Evolutionary conservation across 2,329 filamentous ascomycete species (phyloP).

Genomic region (Epichloe scottii): DNA sequence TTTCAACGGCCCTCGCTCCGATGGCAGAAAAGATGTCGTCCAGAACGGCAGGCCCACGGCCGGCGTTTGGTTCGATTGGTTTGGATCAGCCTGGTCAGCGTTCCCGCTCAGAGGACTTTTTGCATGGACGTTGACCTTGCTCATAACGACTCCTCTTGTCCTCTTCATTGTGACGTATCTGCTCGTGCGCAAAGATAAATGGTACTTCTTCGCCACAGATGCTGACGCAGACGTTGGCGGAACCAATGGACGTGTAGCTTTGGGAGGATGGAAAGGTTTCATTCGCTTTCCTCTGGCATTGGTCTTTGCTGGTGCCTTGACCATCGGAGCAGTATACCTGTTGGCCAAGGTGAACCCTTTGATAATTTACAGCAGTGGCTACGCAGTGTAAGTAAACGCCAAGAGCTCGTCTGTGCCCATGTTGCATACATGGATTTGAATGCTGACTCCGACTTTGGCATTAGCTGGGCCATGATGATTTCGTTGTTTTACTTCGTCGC

Average conservation of each 20-base stretch:
- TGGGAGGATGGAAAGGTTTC: conserved; percentile 71
- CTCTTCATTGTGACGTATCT: conserved; percentile 57
- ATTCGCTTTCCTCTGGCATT: conserved; percentile 74
- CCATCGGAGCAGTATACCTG: conserved; percentile 61
- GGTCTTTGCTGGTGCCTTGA: conserved; percentile 51
- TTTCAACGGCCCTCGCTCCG: conserved; percentile 49
- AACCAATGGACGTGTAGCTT: conserved; percentile 44
- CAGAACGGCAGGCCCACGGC: conserved; percentile 53
- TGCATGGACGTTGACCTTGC: conserved; percentile 70
- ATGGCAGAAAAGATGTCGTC: conserved; percentile 46
- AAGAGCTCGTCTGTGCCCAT: not conserved
- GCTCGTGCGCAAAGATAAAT: conserved; percentile 62
- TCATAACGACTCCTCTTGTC: conserved; percentile 66
- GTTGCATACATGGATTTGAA: not conserved
- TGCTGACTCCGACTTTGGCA: conserved; percentile 8
- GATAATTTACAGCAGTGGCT: conserved; percentile 82
- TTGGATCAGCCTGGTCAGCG: conserved; percentile 66
- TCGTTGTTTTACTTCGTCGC: conserved; percentile 68
- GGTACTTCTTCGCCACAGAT: conserved; percentile 69
- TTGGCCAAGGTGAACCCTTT: conserved; percentile 75
- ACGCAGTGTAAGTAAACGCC: conserved; percentile 46
- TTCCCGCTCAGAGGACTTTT: conserved; percentile 76
- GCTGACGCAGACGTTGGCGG: conserved; percentile 43
- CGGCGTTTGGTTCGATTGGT: conserved; percentile 90
- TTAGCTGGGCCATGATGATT: conserved; percentile 69